A percentile compares a stretch with the other conserved stretches of the same genome.
Conservation (phyloP, 148 eudicot genomes). For the Vaccinium darrowii region DNA sequence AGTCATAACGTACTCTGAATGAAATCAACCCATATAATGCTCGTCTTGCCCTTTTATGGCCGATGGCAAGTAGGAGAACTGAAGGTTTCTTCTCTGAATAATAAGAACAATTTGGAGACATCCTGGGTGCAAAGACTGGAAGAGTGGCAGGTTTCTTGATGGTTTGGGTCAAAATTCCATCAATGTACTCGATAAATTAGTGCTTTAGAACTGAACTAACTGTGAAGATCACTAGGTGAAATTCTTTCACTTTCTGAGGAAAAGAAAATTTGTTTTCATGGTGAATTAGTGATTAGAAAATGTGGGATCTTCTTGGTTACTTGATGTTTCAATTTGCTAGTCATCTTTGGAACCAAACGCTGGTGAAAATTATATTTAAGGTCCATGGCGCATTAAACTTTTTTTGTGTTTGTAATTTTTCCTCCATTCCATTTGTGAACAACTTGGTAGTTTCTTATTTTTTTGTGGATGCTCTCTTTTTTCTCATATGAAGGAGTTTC, state of each 20-base stretch:
- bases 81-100: neutral
- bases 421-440: neutral
- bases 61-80: neutral
- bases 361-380: neutral
- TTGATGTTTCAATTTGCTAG: neutral
- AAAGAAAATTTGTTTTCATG: neutral
- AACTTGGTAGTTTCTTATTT: constrained; percentile 7
- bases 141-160: neutral
- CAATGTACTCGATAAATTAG: neutral
- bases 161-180: neutral
- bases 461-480: constrained; percentile 3
- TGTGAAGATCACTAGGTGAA: neutral
- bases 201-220: neutral
- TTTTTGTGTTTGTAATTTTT: neutral
- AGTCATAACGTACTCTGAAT: neutral
- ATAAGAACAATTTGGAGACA: neutral
- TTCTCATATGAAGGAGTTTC: constrained; percentile 34
- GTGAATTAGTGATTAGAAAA: neutral
- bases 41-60: neutral
- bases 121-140: neutral
- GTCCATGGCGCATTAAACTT: neutral
- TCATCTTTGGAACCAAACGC: neutral
- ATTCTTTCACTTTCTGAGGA: neutral
- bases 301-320: neutral
- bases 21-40: neutral